Evolutionary conservation across 2,329 filamentous ascomycete species (phyloP), one percentile per base, ranked within the genome.

Genomic region (Calonectria multiphialidica): DNA sequence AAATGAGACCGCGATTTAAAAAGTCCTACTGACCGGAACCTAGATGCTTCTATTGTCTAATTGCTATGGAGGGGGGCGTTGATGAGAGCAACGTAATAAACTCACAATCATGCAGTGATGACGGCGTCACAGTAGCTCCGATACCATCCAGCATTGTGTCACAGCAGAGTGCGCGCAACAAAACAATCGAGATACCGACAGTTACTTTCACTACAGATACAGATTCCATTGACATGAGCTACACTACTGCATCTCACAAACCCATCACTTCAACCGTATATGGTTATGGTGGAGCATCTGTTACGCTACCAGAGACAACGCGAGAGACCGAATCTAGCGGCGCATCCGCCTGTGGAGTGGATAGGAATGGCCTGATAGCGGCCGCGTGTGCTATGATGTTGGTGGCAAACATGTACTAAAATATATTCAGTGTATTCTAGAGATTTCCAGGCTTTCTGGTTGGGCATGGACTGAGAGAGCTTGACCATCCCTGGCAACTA

Each of bases 81-180:
- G 30, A 16, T 18, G 30, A 21, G 3, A 21, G n/a, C 3, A 35
- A 15, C n/a, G 10, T 21, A 37, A 21, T 57, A 10, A 57, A 57
- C 5, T 33, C 30, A 2, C 50, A 57, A 37, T 21, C 50, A 1
- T 37, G 50, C 30, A 37, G 13, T 9, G 50, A 57, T 5, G 50
- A 57, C 18, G 30, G 50, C 30, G 33, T 37, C 50, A 57, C 50
- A 4, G 18, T 57, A 10, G 50, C 50, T n/a, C 50, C 30, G 2
- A 57, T 57, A 23, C 50, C 50, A 10, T 37, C 50, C 1, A 57
- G 50, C 30, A 57, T 57, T 2, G n/a, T 16, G 23, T 57, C 50
- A 8, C 50, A 57, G 4, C 50, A 57, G 16, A 35, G 13, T 13
- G 10, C n/a, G 15, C 2, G 68, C 73, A 5, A 84, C 80, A 28